Evolutionary conservation across 768 basidiomycete genomes (phyloP).

Genomic region (Goffeauzyma gilvescens): DNA sequence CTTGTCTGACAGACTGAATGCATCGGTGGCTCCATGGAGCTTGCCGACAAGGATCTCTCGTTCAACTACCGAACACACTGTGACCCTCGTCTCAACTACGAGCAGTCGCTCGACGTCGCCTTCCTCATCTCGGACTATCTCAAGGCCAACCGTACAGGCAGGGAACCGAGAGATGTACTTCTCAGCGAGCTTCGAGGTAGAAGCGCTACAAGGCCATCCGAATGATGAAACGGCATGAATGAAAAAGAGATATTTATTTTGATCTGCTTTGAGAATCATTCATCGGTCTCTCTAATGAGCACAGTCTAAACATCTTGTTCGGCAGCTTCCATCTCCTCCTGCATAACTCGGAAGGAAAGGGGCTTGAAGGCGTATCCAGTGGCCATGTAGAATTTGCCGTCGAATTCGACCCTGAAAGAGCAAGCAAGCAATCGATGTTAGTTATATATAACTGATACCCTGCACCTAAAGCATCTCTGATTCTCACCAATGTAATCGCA

Average conservation of each 20-base stretch:
- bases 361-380: slow-evolving; percentile 24
- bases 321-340: slow-evolving; percentile 22
- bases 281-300: no score
- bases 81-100: slow-evolving; percentile 82
- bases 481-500: slow-evolving; percentile 69
- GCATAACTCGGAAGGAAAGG: slow-evolving; percentile 28
- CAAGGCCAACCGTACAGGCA: slow-evolving; percentile 43
- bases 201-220: neutral
- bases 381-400: slow-evolving; percentile 82
- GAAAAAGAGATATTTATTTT: no score
- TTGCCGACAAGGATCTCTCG: slow-evolving; percentile 72
- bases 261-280: no score
- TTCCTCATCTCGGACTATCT: slow-evolving; percentile 67
- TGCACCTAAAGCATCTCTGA: no score
- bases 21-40: slow-evolving; percentile 85
- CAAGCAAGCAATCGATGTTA: slow-evolving; percentile 7
- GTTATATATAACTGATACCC: no score
- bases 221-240: no score
- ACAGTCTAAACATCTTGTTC: no score
- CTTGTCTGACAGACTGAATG: slow-evolving; percentile 55
- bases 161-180: slow-evolving; percentile 25
- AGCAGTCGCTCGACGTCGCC: slow-evolving; percentile 79
- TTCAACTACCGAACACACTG: slow-evolving; percentile 87
- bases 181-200: slow-evolving; percentile 21
- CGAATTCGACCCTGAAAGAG: slow-evolving; percentile 53